Percentiles rank a stretch among this genome's conserved stretches.
These are phyloP conservation scores for Penicillium sp. DNA, from an alignment of 2,329 filamentous ascomycete species.

Conservation along the genomic window DNA sequence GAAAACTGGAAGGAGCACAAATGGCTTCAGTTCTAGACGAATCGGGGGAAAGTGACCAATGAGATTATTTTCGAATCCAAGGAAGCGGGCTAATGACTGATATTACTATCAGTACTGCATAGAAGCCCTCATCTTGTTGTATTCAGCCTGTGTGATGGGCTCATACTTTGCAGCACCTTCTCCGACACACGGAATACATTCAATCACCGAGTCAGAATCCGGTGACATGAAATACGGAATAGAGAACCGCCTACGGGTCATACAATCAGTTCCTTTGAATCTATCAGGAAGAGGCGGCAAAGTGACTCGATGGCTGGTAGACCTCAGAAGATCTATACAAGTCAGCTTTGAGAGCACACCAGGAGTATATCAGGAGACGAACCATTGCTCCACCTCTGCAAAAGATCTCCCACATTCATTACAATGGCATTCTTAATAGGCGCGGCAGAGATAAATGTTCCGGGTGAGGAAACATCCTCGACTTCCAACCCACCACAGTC, in stretches of 20 bases:
- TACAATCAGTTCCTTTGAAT: constrained; percentile 32
- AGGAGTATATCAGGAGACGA: constrained; percentile 7
- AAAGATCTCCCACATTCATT: constrained; percentile 45
- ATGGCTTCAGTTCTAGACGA: background rate
- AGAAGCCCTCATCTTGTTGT: constrained; percentile 22
- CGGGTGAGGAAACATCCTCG: constrained; percentile 34
- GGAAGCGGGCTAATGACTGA: background rate
- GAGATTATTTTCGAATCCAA: background rate
- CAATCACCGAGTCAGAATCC: constrained; percentile 44
- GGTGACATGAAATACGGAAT: constrained; percentile 54
- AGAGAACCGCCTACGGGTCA: constrained; percentile 48
- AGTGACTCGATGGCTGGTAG: constrained; percentile 48
- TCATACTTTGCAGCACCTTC: constrained; percentile 44
- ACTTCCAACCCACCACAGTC: constrained; percentile 46
- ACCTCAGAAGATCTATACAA: constrained; percentile 41
- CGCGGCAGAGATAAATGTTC: constrained; percentile 36
- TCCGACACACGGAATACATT: constrained; percentile 44
- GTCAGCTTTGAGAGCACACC: constrained; percentile 3
- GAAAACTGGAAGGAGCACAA: background rate
- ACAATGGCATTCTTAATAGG: constrained; percentile 38
- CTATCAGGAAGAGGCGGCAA: constrained; percentile 37
- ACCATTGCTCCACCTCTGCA: constrained; percentile 47
- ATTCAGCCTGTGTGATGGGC: constrained; percentile 38
- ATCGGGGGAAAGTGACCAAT: background rate
- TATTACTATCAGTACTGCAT: constrained; percentile 12